A percentile compares a stretch with the other conserved stretches of the same genome.
phyloP scores from a whole-genome alignment of 2,329 filamentous ascomycete genomes.

The Dothideomycetes sp. region DNA sequence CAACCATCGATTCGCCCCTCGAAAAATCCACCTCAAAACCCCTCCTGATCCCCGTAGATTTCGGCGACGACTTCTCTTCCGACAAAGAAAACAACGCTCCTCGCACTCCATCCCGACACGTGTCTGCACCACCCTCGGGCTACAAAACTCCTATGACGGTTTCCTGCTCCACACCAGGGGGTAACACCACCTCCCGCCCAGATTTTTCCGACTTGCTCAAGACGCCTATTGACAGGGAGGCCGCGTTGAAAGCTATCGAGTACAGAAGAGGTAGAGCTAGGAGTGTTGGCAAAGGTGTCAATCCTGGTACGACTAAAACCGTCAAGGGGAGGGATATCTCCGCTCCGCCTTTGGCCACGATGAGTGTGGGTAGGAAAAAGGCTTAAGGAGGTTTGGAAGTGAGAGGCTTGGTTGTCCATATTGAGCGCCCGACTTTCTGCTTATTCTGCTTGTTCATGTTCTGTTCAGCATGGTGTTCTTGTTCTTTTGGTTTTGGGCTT shows the following conservation, averaged over 20 bases:
- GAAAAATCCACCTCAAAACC: constrained; percentile 3
- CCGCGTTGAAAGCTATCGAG: constrained; percentile 66
- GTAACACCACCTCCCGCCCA: not conserved
- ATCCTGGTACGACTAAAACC: not conserved
- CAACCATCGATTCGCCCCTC: constrained; percentile 3
- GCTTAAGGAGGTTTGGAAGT: no score
- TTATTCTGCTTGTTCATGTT: not conserved
- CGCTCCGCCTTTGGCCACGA: not conserved
- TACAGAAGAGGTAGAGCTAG: constrained; percentile 62
- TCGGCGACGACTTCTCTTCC: constrained; percentile 11
- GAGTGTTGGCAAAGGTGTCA: constrained; percentile 31
- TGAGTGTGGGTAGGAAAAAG: not conserved
- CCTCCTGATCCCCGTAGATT: constrained; percentile 16
- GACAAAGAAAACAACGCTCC: constrained; percentile 16
- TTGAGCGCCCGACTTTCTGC: not conserved
- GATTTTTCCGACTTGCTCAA: constrained; percentile 25
- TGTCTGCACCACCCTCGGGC: constrained; percentile 23
- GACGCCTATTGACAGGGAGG: constrained; percentile 48
- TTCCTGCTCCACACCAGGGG: constrained; percentile 23
- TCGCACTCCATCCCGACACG: constrained; percentile 20
- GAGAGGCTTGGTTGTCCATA: constrained; percentile 1
- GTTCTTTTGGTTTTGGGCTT: not conserved
- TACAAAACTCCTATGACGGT: constrained; percentile 16
- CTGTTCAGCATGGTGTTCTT: constrained; percentile 1
- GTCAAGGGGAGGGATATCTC: constrained; percentile 8